Percentiles rank a stretch among this genome's conserved stretches.
Evolutionary conservation across 148 eudicot species (phyloP).

Genomic region (Camellia japonica): DNA sequence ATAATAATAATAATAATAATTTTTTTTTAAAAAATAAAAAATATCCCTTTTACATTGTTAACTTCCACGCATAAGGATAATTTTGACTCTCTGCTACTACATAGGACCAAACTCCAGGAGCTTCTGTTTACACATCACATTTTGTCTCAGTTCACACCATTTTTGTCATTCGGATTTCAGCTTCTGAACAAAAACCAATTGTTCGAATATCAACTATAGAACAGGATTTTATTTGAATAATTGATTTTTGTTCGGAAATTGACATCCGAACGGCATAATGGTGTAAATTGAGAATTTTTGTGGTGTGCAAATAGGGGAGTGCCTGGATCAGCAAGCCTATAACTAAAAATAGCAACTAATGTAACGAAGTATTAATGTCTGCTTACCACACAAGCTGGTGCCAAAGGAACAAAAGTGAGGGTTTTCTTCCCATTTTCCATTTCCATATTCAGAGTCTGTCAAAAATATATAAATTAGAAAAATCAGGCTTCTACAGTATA

Average conservation of each 20-base stretch:
- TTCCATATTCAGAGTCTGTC: constrained; percentile 69
- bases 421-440: constrained; percentile 56
- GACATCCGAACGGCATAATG: too few relatives aligned
- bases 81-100: neutral
- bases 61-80: neutral
- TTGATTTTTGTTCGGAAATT: too few relatives aligned
- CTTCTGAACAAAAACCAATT: too few relatives aligned
- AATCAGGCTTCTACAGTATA: constrained; percentile 10
- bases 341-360: neutral
- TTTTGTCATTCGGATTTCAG: too few relatives aligned
- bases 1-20: neutral
- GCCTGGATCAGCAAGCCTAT: neutral
- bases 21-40: too few relatives aligned
- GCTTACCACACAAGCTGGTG: constrained; percentile 96
- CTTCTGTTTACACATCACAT: too few relatives aligned
- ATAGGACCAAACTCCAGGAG: too few relatives aligned
- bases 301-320: neutral
- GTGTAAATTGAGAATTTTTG: too few relatives aligned
- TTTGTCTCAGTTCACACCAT: too few relatives aligned
- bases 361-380: neutral
- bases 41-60: neutral
- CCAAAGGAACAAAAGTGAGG: constrained; percentile 89
- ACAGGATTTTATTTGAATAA: too few relatives aligned
- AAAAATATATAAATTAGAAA: constrained; percentile 14
- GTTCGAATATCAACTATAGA: too few relatives aligned